Evolutionary conservation across 2,329 filamentous ascomycete genomes (phyloP).

Genomic region (Talaromyces rugulosus): DNA sequence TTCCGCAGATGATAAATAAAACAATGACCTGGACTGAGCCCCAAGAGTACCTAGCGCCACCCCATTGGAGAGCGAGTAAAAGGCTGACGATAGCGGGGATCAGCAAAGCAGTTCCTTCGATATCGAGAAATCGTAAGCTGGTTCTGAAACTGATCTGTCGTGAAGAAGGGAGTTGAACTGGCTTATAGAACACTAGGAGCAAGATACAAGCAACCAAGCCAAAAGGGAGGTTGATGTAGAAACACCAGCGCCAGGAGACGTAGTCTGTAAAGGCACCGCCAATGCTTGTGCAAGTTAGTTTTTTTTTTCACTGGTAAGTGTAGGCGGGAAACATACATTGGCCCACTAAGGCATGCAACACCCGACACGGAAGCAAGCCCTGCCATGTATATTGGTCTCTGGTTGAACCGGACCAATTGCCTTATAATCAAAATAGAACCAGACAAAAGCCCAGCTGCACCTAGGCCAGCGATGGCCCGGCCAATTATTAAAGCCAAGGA

Average conservation of each 20-base stretch:
- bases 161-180: background rate
- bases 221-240: constrained; percentile 53
- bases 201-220: constrained; percentile 20
- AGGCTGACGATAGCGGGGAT: constrained; percentile 52
- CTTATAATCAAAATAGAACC: constrained; percentile 26
- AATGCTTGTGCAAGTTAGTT: background rate
- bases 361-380: constrained; percentile 32
- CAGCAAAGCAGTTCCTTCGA: constrained; percentile 48
- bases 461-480: constrained; percentile 31
- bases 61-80: constrained; percentile 56
- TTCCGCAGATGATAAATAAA: constrained; percentile 48
- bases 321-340: constrained; percentile 18
- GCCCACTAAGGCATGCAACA: constrained; percentile 29
- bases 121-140: constrained; percentile 40
- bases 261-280: constrained; percentile 37
- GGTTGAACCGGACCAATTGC: constrained; percentile 26
- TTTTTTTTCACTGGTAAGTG: background rate
- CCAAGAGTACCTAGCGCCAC: constrained; percentile 52
- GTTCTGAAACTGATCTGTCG: constrained; percentile 7
- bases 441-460: constrained; percentile 24
- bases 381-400: constrained; percentile 29
- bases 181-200: constrained; percentile 19
- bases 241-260: constrained; percentile 46
- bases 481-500: constrained; percentile 30
- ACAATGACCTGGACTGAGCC: constrained; percentile 47